A percentile compares a stretch with the other conserved stretches of the same genome.
phyloP scores from a whole-genome alignment of 371 early-diverging fungal species.

The Rhizomucor miehei region DNA sequence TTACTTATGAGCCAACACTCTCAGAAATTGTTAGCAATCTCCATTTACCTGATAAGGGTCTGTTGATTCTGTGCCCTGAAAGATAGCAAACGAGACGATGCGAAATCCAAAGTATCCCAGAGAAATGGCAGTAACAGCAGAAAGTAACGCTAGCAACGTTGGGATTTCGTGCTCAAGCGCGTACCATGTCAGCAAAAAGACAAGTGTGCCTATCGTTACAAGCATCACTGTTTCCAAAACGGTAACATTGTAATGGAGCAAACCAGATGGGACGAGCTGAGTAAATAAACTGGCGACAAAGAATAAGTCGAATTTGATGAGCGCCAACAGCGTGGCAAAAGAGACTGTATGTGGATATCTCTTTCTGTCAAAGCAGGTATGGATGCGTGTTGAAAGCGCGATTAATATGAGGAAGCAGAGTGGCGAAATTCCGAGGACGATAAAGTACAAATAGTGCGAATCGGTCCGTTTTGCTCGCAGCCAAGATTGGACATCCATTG shows the following conservation, averaged over 20 bases:
- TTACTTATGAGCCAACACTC: background rate
- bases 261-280: constrained; percentile 14
- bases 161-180: constrained; percentile 4
- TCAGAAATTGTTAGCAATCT: background rate
- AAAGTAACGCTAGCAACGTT: constrained; percentile 1
- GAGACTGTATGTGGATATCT: background rate
- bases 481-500: background rate
- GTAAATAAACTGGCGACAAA: constrained; percentile 14
- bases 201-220: constrained; percentile 2
- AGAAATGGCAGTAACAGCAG: background rate
- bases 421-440: background rate
- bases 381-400: background rate
- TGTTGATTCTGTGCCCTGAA: background rate
- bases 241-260: constrained; percentile 9
- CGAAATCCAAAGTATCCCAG: constrained; percentile 24
- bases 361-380: background rate
- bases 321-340: constrained; percentile 5
- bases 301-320: constrained; percentile 22
- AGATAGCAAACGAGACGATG: constrained; percentile 14
- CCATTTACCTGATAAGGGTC: constrained; percentile 22
- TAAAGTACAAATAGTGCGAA: no score
- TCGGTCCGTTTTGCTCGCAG: background rate
- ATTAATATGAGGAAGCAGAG: constrained; percentile 1
- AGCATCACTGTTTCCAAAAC: constrained; percentile 15
- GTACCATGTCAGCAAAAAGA: constrained; percentile 13